phyloP scores from a whole-genome alignment of 306 rosid species.

The Gastrolobium villosum region DNA sequence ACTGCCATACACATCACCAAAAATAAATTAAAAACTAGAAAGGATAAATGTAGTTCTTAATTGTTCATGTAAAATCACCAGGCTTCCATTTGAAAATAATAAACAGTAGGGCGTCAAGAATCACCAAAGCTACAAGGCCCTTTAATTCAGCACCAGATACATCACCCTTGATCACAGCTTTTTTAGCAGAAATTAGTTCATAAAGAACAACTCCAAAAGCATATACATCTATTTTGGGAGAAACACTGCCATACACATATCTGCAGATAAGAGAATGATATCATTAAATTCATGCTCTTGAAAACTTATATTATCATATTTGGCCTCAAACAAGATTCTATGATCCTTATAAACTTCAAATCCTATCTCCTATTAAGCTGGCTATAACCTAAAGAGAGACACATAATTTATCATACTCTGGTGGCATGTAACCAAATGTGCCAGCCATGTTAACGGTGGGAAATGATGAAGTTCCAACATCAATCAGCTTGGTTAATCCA shows the following conservation, averaged over 20 bases:
- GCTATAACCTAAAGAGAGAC: background rate
- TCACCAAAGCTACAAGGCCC: constrained; percentile 80
- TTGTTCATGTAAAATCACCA: background rate
- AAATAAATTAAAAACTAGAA: background rate
- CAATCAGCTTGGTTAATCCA: constrained; percentile 86
- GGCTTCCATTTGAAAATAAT: constrained; percentile 22
- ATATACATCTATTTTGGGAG: constrained; percentile 87
- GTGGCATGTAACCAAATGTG: constrained; percentile 98
- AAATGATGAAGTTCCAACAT: constrained; percentile 72
- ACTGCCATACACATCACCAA: constrained; percentile 62
- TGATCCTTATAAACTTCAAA: background rate
- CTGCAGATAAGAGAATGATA: constrained; percentile 55
- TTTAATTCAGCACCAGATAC: constrained; percentile 56
- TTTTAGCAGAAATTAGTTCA: constrained; percentile 92
- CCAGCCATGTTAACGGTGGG: constrained; percentile 75
- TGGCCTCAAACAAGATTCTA: constrained; percentile 11
- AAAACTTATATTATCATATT: background rate
- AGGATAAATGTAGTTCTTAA: background rate
- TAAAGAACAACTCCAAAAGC: constrained; percentile 94
- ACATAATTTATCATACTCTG: constrained; percentile 71
- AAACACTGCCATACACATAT: constrained; percentile 83
- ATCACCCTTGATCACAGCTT: constrained; percentile 64
- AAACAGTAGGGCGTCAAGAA: constrained; percentile 38
- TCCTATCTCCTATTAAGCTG: constrained; percentile 23
- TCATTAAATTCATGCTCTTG: constrained; percentile 36